phyloP scores from a whole-genome alignment of 1,139 yeast species.

The Protomyces gravidus region DNA sequence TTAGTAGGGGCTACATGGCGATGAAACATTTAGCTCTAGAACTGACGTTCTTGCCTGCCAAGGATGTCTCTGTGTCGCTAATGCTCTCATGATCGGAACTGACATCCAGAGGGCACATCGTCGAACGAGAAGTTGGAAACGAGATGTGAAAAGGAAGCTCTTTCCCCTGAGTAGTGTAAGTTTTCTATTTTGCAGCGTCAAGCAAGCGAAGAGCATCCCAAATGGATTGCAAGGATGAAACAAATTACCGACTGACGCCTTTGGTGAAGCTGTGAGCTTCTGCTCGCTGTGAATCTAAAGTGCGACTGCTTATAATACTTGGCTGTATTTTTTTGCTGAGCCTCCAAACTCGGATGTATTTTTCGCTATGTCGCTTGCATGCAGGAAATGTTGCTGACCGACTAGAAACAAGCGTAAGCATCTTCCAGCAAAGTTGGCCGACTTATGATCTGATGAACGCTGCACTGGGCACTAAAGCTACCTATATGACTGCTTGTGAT shows the following conservation, averaged over 20 bases:
- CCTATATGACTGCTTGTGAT: slow-evolving; percentile 13
- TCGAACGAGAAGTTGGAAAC: no score
- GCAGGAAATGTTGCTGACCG: background rate
- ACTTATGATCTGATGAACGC: slow-evolving; percentile 22
- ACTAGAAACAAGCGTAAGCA: background rate
- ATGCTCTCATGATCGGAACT: no score
- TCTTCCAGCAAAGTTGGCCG: background rate
- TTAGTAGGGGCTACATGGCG: slow-evolving; percentile 8
- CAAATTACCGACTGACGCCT: slow-evolving; percentile 27
- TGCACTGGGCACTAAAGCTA: slow-evolving; percentile 29
- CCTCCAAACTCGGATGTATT: background rate
- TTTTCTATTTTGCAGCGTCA: no score
- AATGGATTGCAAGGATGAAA: slow-evolving; percentile 22
- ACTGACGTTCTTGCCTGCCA: slow-evolving; percentile 25
- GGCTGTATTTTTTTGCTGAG: slow-evolving; percentile 29
- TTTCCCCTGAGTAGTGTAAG: no score
- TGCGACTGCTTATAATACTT: slow-evolving; percentile 24
- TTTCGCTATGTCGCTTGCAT: no score
- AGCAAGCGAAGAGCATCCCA: no score
- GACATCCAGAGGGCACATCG: no score
- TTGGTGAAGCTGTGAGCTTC: background rate
- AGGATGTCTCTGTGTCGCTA: no score
- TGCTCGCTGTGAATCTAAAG: no score
- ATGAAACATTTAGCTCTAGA: slow-evolving; percentile 29
- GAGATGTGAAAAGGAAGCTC: no score